A percentile compares a stretch with the other conserved stretches of the same genome.
Conservation (phyloP, 306 rosid genomes). For the Echinosophora koreensis region DNA sequence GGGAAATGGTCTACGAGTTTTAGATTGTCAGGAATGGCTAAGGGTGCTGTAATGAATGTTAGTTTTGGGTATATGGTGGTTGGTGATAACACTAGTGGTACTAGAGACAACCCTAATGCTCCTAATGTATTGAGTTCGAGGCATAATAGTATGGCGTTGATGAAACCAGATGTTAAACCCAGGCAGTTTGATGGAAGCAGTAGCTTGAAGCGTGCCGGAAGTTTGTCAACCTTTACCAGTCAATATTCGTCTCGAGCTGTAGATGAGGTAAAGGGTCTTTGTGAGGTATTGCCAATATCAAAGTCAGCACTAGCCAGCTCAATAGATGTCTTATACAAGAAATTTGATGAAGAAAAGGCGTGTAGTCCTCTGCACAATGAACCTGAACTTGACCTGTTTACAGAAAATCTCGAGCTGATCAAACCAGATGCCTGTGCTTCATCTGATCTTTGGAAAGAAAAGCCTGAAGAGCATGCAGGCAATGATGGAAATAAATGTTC, state of each 20-base stretch:
- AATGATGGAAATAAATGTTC: constrained; percentile 54
- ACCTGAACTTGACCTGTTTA: constrained; percentile 50
- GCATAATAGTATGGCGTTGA: constrained; percentile 55
- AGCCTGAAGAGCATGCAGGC: constrained; percentile 34
- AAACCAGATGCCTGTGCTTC: constrained; percentile 50
- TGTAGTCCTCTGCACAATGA: constrained; percentile 43
- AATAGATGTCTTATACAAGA: constrained; percentile 62
- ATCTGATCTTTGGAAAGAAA: constrained; percentile 55
- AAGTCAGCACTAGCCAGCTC: constrained; percentile 72
- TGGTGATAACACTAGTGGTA: constrained; percentile 58
- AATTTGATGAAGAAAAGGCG: constrained; percentile 68
- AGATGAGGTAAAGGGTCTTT: constrained; percentile 77
- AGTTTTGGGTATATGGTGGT: constrained; percentile 83
- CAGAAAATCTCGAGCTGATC: constrained; percentile 54
- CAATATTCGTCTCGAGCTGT: constrained; percentile 46
- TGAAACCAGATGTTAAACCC: constrained; percentile 52
- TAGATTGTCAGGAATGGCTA: constrained; percentile 75
- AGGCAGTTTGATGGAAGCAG: constrained; percentile 64
- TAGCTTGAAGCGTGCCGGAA: constrained; percentile 50
- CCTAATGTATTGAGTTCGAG: constrained; percentile 50
- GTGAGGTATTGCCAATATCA: constrained; percentile 69
- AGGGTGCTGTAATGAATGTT: constrained; percentile 82
- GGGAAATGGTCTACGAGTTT: constrained; percentile 89
- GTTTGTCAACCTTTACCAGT: constrained; percentile 53
- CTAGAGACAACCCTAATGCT: constrained; percentile 51